Evolutionary conservation across 129 eudicot species (phyloP), one percentile per base, ranked within the genome.

Genomic region (Erigeron canadensis): DNA sequence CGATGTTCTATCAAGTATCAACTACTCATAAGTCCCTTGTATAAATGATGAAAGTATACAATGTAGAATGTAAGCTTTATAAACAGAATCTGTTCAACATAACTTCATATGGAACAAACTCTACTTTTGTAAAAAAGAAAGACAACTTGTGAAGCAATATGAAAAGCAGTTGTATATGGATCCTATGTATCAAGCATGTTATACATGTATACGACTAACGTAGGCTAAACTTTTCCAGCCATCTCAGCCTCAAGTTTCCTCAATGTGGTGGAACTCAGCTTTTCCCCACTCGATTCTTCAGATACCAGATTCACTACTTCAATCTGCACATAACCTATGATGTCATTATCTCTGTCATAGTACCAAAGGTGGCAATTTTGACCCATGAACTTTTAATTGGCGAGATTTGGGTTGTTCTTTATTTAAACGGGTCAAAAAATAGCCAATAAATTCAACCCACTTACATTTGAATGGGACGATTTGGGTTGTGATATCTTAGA

Each of bases 201-300:
- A 53, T 60, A n/a, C 39, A 37, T 77, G 41, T 77, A 70, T 60
- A 57, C 38, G 9, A 16, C 28, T 68, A 18, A 68, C 40, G 71
- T 17, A 70, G 46, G 55, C 75, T 81, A 80, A 51, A 54, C 71
- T 56, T 79, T 79, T 60, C 37, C 66, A 1, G 78, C 68, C 74
- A 86, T 86, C 77, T 81, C 95, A 6, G 91, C 95, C 71, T 93
- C 96, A 28, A 87, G 85, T 77, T 72, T 93, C 70, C 95, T 81
- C 46, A 87, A 80, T 21, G 89, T 82, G 9, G 90, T 71, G 2
- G 98, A 89, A 85, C 95, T 83, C 84, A 87, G 63, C 61, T 92
- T 89, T 42, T 83, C 83, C 7, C 91, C 89, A 53, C 82, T 71
- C 1, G 86, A 77, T 78, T 81, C 88, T 63, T 78, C 95, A 22